phyloP scores from a whole-genome alignment of 2,329 filamentous ascomycete species.

The Pezicula radicicola region DNA sequence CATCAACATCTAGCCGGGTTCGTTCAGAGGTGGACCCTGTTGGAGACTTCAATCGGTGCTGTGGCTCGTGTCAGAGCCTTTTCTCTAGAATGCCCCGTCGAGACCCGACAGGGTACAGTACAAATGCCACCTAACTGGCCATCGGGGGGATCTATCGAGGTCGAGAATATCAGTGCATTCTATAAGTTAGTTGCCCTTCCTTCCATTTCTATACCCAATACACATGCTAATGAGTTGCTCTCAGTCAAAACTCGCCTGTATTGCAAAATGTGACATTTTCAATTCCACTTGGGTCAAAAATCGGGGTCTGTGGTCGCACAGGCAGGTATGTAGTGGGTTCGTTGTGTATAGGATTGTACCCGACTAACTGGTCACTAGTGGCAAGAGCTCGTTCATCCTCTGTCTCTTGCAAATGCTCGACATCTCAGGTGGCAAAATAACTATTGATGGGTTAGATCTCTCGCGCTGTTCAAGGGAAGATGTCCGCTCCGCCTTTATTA shows the following conservation, averaged over 20 bases:
- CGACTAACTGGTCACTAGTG: constrained; percentile 23
- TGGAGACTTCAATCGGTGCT: constrained; percentile 22
- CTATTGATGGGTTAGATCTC: constrained; percentile 45
- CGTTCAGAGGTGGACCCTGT: constrained; percentile 17
- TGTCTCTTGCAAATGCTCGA: constrained; percentile 48
- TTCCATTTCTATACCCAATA: constrained; percentile 2
- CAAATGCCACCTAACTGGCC: constrained; percentile 15
- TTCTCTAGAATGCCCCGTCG: constrained; percentile 3
- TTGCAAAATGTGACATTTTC: constrained; percentile 29
- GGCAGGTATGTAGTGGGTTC: neutral
- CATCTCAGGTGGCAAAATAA: constrained; percentile 35
- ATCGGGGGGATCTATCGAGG: constrained; percentile 24
- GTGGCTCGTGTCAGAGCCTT: constrained; percentile 13
- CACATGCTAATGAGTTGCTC: neutral
- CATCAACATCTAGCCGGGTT: constrained; percentile 13
- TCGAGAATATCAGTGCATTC: constrained; percentile 24
- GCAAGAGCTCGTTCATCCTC: constrained; percentile 41
- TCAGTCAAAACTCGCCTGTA: neutral
- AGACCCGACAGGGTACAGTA: constrained; percentile 8
- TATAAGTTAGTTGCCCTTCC: constrained; percentile 14
- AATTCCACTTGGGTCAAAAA: constrained; percentile 48
- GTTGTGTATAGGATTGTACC: neutral
- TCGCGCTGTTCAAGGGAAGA: constrained; percentile 36
- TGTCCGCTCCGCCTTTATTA: constrained; percentile 37
- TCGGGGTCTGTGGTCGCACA: constrained; percentile 44